These are phyloP conservation scores for Saccharum officinarum DNA, from an alignment of 176 grass and related monocot genomes.

Conservation along the genomic window DNA sequence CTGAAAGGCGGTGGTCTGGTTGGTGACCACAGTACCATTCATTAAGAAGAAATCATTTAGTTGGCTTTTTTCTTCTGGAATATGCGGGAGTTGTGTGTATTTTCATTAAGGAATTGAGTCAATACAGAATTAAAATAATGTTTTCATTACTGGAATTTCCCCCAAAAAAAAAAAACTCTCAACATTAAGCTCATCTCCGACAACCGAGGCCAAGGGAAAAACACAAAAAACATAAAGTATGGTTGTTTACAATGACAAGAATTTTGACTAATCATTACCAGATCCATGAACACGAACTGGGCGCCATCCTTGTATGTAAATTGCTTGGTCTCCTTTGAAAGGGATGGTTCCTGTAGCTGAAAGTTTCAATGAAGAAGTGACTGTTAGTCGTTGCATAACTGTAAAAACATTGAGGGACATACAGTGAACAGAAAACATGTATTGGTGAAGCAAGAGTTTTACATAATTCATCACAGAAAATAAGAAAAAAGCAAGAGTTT, in stretches of 20 bases:
- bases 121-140: too few relatives aligned
- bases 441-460: neutral
- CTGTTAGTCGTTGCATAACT: conserved; percentile 11
- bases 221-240: neutral
- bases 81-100: too few relatives aligned
- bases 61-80: too few relatives aligned
- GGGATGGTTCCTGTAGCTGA: conserved; percentile 80
- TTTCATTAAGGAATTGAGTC: too few relatives aligned
- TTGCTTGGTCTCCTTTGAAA: conserved; percentile 91
- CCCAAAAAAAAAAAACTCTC: too few relatives aligned
- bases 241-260: neutral
- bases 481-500: neutral
- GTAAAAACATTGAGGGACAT: neutral
- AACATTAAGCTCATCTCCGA: too few relatives aligned
- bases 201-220: neutral
- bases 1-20: too few relatives aligned
- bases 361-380: neutral
- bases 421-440: neutral
- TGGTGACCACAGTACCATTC: too few relatives aligned
- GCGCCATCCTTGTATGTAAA: conserved; percentile 92
- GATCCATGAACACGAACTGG: conserved; percentile 95
- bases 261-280: conserved; percentile 51
- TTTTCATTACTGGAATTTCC: too few relatives aligned
- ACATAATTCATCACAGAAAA: neutral
- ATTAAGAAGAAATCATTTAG: too few relatives aligned